These are phyloP conservation scores for Brassica rapa DNA, from an alignment of 345 rosid species.

Conservation along the genomic window DNA sequence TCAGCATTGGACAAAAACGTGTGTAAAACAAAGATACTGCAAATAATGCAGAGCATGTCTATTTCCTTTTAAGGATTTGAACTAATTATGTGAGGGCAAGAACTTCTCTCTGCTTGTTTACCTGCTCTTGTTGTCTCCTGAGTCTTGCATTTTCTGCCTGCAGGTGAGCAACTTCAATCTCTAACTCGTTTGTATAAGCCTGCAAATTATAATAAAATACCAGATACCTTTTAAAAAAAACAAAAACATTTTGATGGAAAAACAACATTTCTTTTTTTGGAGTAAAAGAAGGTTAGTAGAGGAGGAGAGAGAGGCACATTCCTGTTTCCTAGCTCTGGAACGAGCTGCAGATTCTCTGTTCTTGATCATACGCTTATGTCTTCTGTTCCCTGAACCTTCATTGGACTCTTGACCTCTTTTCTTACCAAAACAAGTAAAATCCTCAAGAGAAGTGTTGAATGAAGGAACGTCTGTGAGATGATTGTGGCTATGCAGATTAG, in stretches of 20 bases:
- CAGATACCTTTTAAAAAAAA: not conserved
- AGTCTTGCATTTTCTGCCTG: conserved; percentile 69
- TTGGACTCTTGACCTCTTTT: conserved; percentile 55
- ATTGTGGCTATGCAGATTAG: conserved; percentile 29
- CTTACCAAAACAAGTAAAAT: conserved; percentile 45
- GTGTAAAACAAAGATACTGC: conserved; percentile 24
- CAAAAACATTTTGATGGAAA: conserved; percentile 14
- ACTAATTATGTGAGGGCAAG: not conserved
- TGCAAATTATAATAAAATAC: conserved; percentile 33
- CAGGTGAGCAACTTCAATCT: conserved; percentile 55
- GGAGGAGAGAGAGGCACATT: conserved; percentile 20
- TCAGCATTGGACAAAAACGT: conserved; percentile 14
- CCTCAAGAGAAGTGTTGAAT: conserved; percentile 42
- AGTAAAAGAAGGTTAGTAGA: conserved; percentile 8
- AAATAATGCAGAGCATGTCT: conserved; percentile 23
- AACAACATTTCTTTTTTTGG: not conserved
- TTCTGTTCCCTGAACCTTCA: conserved; percentile 46
- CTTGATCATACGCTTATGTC: conserved; percentile 73
- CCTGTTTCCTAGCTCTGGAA: conserved; percentile 87
- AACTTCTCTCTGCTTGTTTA: conserved; percentile 28
- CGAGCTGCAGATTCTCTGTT: conserved; percentile 90
- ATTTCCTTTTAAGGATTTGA: not conserved
- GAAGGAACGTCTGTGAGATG: conserved; percentile 40
- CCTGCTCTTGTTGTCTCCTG: conserved; percentile 63
- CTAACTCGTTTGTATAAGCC: conserved; percentile 76